A percentile compares a stretch with the other conserved stretches of the same genome.
These are phyloP conservation scores for Leptosphaerulina australis DNA, from an alignment of 2,329 filamentous ascomycete genomes.

Conservation along the genomic window DNA sequence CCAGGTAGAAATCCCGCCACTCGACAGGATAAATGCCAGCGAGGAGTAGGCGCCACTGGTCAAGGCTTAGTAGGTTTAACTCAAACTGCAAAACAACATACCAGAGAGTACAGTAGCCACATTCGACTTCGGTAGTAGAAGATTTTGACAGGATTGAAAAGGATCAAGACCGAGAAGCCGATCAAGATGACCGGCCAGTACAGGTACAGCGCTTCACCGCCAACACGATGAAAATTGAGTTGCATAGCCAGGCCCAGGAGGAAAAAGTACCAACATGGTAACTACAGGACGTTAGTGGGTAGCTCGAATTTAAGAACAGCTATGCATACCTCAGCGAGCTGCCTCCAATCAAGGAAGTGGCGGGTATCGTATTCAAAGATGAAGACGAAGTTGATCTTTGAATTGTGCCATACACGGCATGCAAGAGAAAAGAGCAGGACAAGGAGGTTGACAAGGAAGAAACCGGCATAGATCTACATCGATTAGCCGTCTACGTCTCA, in stretches of 20 bases:
- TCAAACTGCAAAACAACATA: conserved; percentile 53
- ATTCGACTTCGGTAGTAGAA: conserved; percentile 77
- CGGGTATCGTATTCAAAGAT: conserved; percentile 95
- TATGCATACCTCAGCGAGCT: conserved; percentile 70
- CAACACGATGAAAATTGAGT: conserved; percentile 81
- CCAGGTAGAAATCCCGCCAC: conserved; percentile 95
- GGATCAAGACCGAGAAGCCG: conserved; percentile 66
- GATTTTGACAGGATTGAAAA: conserved; percentile 77
- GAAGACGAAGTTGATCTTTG: conserved; percentile 94
- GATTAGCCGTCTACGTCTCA: conserved; percentile 51
- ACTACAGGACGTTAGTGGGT: conserved; percentile 49
- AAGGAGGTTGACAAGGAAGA: conserved; percentile 81
- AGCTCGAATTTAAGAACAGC: accelerated
- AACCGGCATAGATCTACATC: conserved; percentile 82
- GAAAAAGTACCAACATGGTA: conserved; percentile 83
- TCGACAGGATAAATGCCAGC: conserved; percentile 92
- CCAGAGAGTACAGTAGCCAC: conserved; percentile 91
- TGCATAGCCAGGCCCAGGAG: conserved; percentile 80
- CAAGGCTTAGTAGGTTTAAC: not conserved
- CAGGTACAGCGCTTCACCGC: conserved; percentile 70
- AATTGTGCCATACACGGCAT: conserved; percentile 79
- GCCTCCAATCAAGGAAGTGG: conserved; percentile 85
- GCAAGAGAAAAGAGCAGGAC: conserved; percentile 84
- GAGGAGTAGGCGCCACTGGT: conserved; percentile 79
- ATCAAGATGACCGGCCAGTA: conserved; percentile 89